phyloP scores from a whole-genome alignment of 805 yeast species.

The Wickerhamiella hasegawae region DNA sequence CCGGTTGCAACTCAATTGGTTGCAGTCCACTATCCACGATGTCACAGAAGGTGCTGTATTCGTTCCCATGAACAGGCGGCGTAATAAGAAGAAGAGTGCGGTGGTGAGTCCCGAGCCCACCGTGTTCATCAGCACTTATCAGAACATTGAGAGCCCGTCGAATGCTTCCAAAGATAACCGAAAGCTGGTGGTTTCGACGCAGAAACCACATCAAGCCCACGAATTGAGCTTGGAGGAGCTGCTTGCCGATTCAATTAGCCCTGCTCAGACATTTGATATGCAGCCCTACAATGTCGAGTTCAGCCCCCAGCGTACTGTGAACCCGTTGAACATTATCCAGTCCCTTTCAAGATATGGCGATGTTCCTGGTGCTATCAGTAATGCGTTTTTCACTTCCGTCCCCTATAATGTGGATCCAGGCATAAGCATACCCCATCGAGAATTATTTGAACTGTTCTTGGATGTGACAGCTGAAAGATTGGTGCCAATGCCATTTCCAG shows the following conservation, averaged over 20 bases:
- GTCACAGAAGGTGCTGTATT: not conserved
- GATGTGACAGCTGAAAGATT: constrained; percentile 42
- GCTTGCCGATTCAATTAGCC: too few relatives aligned
- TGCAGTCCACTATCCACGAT: not conserved
- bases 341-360: not conserved
- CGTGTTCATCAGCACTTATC: not conserved
- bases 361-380: too few relatives aligned
- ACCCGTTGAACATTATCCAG: not conserved
- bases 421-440: constrained; percentile 20
- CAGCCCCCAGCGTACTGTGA: not conserved
- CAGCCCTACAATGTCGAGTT: not conserved
- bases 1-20: constrained; percentile 10
- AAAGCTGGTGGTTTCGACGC: too few relatives aligned
- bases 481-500: constrained; percentile 53
- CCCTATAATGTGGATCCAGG: not conserved
- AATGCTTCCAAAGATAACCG: not conserved
- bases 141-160: not conserved
- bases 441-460: constrained; percentile 46
- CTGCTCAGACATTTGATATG: not conserved
- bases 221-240: too few relatives aligned
- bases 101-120: not conserved
- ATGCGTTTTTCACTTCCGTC: not conserved
- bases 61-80: too few relatives aligned
- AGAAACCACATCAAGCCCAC: too few relatives aligned
- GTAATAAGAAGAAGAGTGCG: not conserved